A percentile compares a stretch with the other conserved stretches of the same genome.
These are phyloP conservation scores for Aethionema arabicum DNA, from an alignment of 345 rosid genomes.

Conservation along the genomic window DNA sequence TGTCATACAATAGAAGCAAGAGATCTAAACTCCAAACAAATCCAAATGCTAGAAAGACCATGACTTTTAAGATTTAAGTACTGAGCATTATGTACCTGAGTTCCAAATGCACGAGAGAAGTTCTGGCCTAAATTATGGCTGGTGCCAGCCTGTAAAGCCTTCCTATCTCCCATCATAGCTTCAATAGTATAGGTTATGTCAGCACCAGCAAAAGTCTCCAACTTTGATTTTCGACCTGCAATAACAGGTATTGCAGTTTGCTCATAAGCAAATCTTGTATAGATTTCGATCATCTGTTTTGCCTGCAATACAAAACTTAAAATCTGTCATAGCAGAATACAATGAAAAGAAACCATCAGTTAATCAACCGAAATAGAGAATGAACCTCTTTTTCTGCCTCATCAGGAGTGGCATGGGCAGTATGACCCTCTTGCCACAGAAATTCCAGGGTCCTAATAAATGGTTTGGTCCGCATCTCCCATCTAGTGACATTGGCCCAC, in stretches of 20 bases:
- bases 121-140: conserved; percentile 94
- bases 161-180: conserved; percentile 99
- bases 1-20: neutral
- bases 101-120: conserved; percentile 86
- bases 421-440: conserved; percentile 98
- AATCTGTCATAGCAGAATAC: neutral
- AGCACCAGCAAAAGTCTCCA: conserved; percentile 96
- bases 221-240: conserved; percentile 81
- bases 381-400: conserved; percentile 94
- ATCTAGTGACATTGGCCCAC: conserved; percentile 98
- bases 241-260: conserved; percentile 94
- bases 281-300: conserved; percentile 79
- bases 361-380: conserved; percentile 7
- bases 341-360: conserved; percentile 11
- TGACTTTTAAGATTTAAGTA: conserved; percentile 2
- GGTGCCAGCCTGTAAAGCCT: conserved; percentile 93
- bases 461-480: conserved; percentile 96
- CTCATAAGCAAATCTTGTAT: conserved; percentile 88
- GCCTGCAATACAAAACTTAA: conserved; percentile 54
- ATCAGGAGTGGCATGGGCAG: conserved; percentile 83
- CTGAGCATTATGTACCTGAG: conserved; percentile 49
- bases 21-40: conserved; percentile 9
- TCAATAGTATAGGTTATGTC: conserved; percentile 85
- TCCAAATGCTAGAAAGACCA: neutral
- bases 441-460: conserved; percentile 95